Percentiles rank a stretch among this genome's conserved stretches.
Evolutionary conservation across 805 yeast genomes (phyloP).

Genomic region (Ogataea angusta): DNA sequence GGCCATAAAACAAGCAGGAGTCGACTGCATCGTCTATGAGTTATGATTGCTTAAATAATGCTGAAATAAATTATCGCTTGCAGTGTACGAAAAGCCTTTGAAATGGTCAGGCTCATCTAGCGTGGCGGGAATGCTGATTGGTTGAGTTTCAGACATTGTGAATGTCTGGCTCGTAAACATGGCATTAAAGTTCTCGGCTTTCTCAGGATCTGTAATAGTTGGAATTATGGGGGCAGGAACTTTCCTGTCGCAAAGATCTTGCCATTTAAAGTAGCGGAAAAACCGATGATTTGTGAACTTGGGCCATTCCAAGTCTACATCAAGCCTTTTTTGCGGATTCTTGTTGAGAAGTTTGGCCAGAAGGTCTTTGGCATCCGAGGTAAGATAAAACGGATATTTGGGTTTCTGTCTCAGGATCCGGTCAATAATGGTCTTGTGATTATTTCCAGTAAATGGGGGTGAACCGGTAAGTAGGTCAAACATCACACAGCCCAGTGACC

Average conservation of each 20-base stretch:
- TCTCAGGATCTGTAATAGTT: constrained; percentile 63
- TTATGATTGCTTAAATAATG: constrained; percentile 26
- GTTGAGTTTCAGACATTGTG: constrained; percentile 8
- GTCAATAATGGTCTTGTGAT: constrained; percentile 65
- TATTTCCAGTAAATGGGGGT: constrained; percentile 85
- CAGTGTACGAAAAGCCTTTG: constrained; percentile 44
- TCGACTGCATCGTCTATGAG: constrained; percentile 47
- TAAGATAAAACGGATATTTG: constrained; percentile 65
- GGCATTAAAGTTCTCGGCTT: constrained; percentile 76
- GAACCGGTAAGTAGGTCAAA: constrained; percentile 77
- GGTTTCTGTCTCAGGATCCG: constrained; percentile 66
- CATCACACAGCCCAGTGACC: constrained; percentile 81
- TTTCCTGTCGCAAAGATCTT: constrained; percentile 43
- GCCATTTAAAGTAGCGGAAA: constrained; percentile 73
- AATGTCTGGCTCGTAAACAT: constrained; percentile 65
- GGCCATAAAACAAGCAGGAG: constrained; percentile 37
- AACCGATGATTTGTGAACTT: constrained; percentile 60
- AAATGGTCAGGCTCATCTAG: constrained; percentile 26
- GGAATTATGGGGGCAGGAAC: constrained; percentile 75
- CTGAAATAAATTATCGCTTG: constrained; percentile 38
- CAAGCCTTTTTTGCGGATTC: constrained; percentile 58
- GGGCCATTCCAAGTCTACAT: constrained; percentile 52
- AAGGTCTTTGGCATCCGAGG: constrained; percentile 74
- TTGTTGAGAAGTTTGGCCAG: constrained; percentile 62
- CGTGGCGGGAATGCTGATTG: constrained; percentile 6